Base-by-base conservation (phyloP, 1,284 basidiomycete genomes). In the Ustilago loliicola region DNA sequence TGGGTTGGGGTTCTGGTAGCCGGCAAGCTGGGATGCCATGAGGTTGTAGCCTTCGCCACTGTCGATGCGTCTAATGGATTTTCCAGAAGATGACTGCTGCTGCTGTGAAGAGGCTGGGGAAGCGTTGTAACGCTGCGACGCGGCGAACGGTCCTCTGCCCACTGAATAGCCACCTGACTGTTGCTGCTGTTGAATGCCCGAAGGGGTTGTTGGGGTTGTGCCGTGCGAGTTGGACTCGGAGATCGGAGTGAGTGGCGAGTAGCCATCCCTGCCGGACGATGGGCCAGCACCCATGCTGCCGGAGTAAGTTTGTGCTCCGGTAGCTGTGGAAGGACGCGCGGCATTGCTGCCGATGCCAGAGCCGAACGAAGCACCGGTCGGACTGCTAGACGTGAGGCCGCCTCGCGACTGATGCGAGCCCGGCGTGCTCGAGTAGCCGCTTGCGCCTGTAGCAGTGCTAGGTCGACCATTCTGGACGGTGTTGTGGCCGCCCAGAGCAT, bases 401-500 rank as follows among this genome's bases (percentile, higher is more conserved):
- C 53, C 50, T 19, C 65, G 66, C 7, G 38, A 32, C 23, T 52
- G 52, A 32, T 61, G 67, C 36, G 58, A 56, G 3, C 32, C 52
- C 2, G 47, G 55, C 3, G 30, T 19, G 27, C 27, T 67, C n/a
- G 62, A 45, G n/a, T 74, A 76, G 19, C 62, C 69, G 19, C 68
- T 62, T 19, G 74, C 77, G 25, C 81, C 80, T 6, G 79, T 82
- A 1, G 81, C 80, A 7, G 81, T 83, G 60, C 72, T 82, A 0
- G 81, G 81, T 15, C 81, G 66, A 19, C 59, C 63, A 48, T 25
- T 58, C 53, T 61, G 66, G 17, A 34, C 42, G 21, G 21, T 17
- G 29, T 17, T 53, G 58, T 73, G 71, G 6, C 48, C 27, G 7
- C 36, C 61, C 13, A 61, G 61, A 13, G 53, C 45, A 53, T 65